Evolutionary conservation across 176 grass and related monocot species (phyloP).

Genomic region (Lolium perenne): DNA sequence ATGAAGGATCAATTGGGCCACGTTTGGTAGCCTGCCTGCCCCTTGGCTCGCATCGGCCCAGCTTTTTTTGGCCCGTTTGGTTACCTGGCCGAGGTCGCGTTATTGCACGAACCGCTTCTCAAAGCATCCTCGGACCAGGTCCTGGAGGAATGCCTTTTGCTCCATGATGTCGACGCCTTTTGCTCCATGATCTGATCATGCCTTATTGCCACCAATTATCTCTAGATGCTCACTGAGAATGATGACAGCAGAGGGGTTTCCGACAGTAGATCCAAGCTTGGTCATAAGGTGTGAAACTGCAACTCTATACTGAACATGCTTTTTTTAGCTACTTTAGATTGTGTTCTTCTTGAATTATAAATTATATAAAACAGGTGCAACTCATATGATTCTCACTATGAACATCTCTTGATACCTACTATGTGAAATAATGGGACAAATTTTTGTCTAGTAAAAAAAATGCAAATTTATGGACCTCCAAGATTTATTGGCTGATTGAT

Average conservation of each 20-base stretch:
- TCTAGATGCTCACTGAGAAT: background rate
- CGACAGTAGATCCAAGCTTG: background rate
- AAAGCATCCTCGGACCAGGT: too few species aligned
- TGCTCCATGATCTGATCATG: background rate
- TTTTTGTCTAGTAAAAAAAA: background rate
- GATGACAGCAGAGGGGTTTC: background rate
- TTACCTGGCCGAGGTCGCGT: too few species aligned
- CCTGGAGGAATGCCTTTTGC: too few species aligned
- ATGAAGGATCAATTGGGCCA: too few species aligned
- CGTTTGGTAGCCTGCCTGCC: too few species aligned
- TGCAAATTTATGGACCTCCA: background rate
- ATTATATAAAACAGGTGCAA: background rate
- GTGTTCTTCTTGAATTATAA: background rate
- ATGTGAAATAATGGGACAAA: background rate
- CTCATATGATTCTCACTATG: background rate
- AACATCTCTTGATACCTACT: background rate
- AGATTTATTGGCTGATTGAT: slow-evolving; percentile 8
- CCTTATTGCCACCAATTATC: slow-evolving; percentile 10
- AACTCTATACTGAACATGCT: background rate
- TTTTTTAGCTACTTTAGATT: background rate
- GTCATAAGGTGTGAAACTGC: slow-evolving; percentile 1
- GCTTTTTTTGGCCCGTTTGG: too few species aligned
- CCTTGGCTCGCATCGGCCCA: too few species aligned
- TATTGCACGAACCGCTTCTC: too few species aligned
- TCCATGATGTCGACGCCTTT: background rate